A percentile compares a stretch with the other conserved stretches of the same genome.
phyloP scores from a whole-genome alignment of 2,329 filamentous ascomycete species.

The Aspergillus neotritici region DNA sequence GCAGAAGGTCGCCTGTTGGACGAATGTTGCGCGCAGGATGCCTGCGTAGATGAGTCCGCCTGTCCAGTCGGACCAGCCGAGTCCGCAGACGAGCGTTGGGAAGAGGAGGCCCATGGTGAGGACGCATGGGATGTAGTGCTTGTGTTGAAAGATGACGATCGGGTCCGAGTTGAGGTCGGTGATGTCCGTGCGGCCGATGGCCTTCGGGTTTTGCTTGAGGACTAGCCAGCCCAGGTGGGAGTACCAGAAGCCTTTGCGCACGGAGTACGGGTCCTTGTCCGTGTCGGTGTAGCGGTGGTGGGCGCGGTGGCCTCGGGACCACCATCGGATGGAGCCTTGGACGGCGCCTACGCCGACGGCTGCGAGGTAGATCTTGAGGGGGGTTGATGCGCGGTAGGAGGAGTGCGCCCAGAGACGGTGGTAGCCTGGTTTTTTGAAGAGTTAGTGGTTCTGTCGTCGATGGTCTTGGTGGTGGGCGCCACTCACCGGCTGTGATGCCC shows the following conservation, averaged over 20 bases:
- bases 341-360: slow-evolving; percentile 72
- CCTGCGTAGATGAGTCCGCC: slow-evolving; percentile 77
- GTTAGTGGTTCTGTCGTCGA: neutral
- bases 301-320: slow-evolving; percentile 74
- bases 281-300: slow-evolving; percentile 87
- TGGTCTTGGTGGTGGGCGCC: neutral
- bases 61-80: slow-evolving; percentile 68
- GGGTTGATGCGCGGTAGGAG: slow-evolving; percentile 67
- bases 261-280: slow-evolving; percentile 80
- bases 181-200: slow-evolving; percentile 76
- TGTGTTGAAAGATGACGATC: slow-evolving; percentile 77
- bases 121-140: slow-evolving; percentile 71
- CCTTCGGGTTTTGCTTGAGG: slow-evolving; percentile 80
- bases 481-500: slow-evolving; percentile 65
- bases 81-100: slow-evolving; percentile 64
- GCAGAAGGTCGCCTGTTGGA: slow-evolving; percentile 84
- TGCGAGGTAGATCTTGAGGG: slow-evolving; percentile 71
- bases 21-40: slow-evolving; percentile 74
- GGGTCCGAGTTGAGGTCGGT: slow-evolving; percentile 76
- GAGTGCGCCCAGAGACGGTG: slow-evolving; percentile 78
- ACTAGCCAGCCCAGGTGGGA: slow-evolving; percentile 82
- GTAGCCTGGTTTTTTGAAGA: slow-evolving; percentile 54
- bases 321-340: slow-evolving; percentile 77
- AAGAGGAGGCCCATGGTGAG: slow-evolving; percentile 64
- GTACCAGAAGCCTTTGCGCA: slow-evolving; percentile 76